Percentiles rank a stretch among this genome's conserved stretches.
phyloP scores from a whole-genome alignment of 257 asterid genomes.

The Agastache rugosa region DNA sequence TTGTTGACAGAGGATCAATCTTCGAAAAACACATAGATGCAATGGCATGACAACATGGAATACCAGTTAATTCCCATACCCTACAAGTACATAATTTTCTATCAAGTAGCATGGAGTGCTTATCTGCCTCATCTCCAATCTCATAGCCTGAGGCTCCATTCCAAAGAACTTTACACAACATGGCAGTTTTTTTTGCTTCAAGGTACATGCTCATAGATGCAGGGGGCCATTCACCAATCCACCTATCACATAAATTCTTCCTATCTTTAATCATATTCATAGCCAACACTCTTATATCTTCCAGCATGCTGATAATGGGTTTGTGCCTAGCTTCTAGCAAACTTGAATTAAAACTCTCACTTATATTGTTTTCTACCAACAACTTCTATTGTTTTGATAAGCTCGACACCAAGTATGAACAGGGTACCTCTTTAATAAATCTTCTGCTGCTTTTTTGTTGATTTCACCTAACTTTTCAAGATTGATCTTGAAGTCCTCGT shows the following conservation, averaged over 20 bases:
- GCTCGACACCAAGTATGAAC: background rate
- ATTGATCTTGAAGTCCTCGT: background rate
- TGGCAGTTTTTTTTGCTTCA: background rate
- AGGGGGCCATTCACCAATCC: background rate
- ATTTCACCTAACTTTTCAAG: background rate
- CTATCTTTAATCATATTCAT: background rate
- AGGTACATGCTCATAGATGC: background rate
- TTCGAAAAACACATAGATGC: background rate
- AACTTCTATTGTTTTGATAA: background rate
- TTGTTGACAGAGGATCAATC: background rate
- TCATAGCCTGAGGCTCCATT: background rate
- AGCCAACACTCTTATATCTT: background rate
- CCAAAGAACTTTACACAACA: background rate
- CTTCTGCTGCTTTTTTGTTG: background rate
- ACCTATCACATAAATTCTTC: background rate
- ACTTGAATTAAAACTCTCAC: slow-evolving; percentile 3
- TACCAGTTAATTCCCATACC: background rate
- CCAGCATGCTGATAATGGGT: background rate
- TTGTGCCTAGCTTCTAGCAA: background rate
- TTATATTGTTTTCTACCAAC: background rate
- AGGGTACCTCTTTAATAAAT: background rate
- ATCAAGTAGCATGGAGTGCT: background rate
- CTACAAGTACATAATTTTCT: background rate
- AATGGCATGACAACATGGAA: background rate
- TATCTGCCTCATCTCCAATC: background rate